Evolutionary conservation across 331 rosid species (phyloP).

Genomic region (Acacia pycnantha): DNA sequence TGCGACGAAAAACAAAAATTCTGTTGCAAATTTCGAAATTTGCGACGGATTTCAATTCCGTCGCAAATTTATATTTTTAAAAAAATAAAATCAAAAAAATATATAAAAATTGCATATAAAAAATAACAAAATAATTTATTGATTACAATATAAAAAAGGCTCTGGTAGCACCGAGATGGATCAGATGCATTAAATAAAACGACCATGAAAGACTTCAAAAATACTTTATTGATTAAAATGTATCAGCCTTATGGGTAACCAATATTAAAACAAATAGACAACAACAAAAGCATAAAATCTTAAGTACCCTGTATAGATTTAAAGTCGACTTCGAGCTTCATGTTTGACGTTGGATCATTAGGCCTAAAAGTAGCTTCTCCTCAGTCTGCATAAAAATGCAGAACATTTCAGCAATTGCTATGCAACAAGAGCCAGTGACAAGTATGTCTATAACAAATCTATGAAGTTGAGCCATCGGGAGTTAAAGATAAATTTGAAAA

Average conservation of each 20-base stretch:
- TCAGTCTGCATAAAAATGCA: slow-evolving; percentile 47
- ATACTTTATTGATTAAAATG: background rate
- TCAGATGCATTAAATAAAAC: background rate
- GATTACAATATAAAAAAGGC: background rate
- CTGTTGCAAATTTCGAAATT: too few relatives aligned
- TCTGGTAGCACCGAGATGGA: background rate
- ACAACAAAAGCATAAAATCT: slow-evolving; percentile 9
- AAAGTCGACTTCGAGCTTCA: slow-evolving; percentile 68
- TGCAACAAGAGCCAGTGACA: background rate
- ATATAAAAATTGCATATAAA: too few relatives aligned
- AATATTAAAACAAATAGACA: slow-evolving; percentile 12
- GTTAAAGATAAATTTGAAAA: background rate
- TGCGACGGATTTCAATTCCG: too few relatives aligned
- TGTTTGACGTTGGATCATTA: slow-evolving; percentile 63
- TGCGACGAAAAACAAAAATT: too few relatives aligned
- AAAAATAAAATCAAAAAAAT: too few relatives aligned
- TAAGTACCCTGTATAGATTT: slow-evolving; percentile 54
- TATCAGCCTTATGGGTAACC: background rate
- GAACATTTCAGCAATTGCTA: slow-evolving; percentile 1
- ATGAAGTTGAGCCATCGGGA: background rate
- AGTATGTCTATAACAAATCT: background rate
- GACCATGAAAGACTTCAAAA: background rate
- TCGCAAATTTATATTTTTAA: too few relatives aligned
- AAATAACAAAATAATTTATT: too few relatives aligned
- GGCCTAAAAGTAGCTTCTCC: slow-evolving; percentile 58